Evolutionary conservation across 2,329 filamentous ascomycete genomes (phyloP).

Genomic region (Fusarium nematophilum): DNA sequence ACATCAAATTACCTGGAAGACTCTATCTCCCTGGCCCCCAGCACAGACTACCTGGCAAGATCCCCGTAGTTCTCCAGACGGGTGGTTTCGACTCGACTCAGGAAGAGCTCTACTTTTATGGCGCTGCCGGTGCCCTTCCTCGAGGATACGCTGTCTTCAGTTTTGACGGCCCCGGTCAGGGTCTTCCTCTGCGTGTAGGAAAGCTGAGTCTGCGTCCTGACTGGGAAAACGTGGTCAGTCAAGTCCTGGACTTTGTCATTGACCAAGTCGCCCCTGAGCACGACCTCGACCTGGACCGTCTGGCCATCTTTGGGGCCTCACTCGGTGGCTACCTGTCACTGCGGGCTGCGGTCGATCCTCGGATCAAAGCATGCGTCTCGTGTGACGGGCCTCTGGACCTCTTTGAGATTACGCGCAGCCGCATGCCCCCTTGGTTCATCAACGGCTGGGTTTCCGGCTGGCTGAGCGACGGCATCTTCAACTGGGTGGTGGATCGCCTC

Average conservation of each 20-base stretch:
- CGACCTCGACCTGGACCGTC: slow-evolving; percentile 50
- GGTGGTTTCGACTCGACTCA: slow-evolving; percentile 52
- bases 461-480: slow-evolving; percentile 41
- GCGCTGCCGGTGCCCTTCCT: slow-evolving; percentile 36
- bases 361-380: slow-evolving; percentile 57
- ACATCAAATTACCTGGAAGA: slow-evolving; percentile 49
- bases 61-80: slow-evolving; percentile 50
- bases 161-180: slow-evolving; percentile 60
- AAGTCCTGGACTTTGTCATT: slow-evolving; percentile 48
- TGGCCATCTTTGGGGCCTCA: slow-evolving; percentile 53
- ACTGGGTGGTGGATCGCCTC: slow-evolving; percentile 36
- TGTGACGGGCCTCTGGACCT: slow-evolving; percentile 44
- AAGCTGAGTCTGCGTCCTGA: slow-evolving; percentile 49
- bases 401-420: slow-evolving; percentile 41
- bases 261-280: slow-evolving; percentile 31
- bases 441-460: slow-evolving; percentile 33
- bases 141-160: slow-evolving; percentile 57
- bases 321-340: slow-evolving; percentile 61
- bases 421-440: slow-evolving; percentile 42
- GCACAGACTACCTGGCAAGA: slow-evolving; percentile 41
- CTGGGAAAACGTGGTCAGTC: slow-evolving; percentile 50
- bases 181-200: slow-evolving; percentile 48
- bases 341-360: slow-evolving; percentile 53
- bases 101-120: slow-evolving; percentile 55
- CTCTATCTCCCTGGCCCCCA: slow-evolving; percentile 49